Evolutionary conservation across 805 yeast species (phyloP).

Genomic region (Nakazawaea peltata): DNA sequence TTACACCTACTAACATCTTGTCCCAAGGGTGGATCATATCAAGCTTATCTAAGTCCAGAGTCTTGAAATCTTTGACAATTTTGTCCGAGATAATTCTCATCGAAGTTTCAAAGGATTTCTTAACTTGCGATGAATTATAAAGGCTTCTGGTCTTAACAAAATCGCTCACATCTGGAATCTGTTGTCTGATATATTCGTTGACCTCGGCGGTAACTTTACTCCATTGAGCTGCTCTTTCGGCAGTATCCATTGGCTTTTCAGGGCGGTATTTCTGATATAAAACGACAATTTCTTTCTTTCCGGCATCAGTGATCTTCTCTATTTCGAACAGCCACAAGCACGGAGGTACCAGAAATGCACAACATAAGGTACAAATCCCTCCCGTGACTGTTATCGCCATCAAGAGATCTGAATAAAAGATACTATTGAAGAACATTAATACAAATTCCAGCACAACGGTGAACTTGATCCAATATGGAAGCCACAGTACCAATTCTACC

Average conservation of each 20-base stretch:
- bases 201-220: not conserved
- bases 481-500: too few relatives aligned
- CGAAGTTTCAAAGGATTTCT: not conserved
- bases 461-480: too few relatives aligned
- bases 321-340: not conserved
- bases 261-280: slow-evolving; percentile 5
- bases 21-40: slow-evolving; percentile 7
- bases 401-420: too few relatives aligned
- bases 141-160: not conserved
- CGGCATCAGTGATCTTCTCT: not conserved
- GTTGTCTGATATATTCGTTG: not conserved
- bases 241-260: not conserved
- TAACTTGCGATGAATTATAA: not conserved
- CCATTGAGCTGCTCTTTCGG: slow-evolving; percentile 1
- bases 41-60: not conserved
- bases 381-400: too few relatives aligned
- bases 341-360: not conserved
- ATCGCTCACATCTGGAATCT: not conserved
- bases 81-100: slow-evolving; percentile 3
- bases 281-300: slow-evolving; percentile 1
- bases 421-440: too few relatives aligned
- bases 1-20: not conserved
- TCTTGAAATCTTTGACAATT: slow-evolving; percentile 1
- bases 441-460: too few relatives aligned
- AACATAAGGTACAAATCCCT: too few relatives aligned